These are phyloP conservation scores for Chrysosporium queenslandicum DNA, from an alignment of 2,329 filamentous ascomycete genomes.

Conservation along the genomic window DNA sequence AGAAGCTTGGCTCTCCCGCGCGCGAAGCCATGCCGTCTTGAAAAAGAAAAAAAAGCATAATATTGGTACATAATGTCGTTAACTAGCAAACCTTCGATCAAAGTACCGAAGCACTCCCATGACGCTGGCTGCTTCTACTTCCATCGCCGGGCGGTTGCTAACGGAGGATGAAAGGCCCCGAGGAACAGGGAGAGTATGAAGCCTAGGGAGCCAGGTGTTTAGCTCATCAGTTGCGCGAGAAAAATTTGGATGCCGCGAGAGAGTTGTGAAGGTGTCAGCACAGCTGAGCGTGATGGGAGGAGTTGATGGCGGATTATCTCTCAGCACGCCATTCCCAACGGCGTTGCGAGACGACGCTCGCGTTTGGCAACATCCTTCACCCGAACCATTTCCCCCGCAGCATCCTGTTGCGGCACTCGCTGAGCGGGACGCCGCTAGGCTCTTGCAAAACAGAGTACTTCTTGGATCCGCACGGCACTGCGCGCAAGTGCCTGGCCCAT, in stretches of 20 bases:
- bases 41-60: too few relatives aligned
- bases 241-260: constrained; percentile 67
- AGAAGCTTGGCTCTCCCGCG: too few relatives aligned
- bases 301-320: constrained; percentile 25
- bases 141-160: constrained; percentile 48
- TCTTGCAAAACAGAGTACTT: constrained; percentile 73
- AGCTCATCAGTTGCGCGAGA: constrained; percentile 63
- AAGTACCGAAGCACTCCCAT: constrained; percentile 79
- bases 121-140: constrained; percentile 73
- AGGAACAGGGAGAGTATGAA: constrained; percentile 47
- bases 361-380: constrained; percentile 54
- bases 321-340: constrained; percentile 17
- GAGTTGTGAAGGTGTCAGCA: constrained; percentile 67
- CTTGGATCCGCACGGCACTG: constrained; percentile 69
- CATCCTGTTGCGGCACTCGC: constrained; percentile 20
- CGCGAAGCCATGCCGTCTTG: too few relatives aligned
- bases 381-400: constrained; percentile 52
- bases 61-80: constrained; percentile 7
- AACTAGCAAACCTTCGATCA: constrained; percentile 55
- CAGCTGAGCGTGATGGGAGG: constrained; percentile 55
- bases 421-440: constrained; percentile 55
- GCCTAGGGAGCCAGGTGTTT: constrained; percentile 63
- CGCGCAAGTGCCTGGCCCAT: constrained; percentile 66
- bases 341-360: constrained; percentile 23
- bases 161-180: constrained; percentile 26